Evolutionary conservation across 331 rosid species (phyloP).

Genomic region (Pyrus hybrid): DNA sequence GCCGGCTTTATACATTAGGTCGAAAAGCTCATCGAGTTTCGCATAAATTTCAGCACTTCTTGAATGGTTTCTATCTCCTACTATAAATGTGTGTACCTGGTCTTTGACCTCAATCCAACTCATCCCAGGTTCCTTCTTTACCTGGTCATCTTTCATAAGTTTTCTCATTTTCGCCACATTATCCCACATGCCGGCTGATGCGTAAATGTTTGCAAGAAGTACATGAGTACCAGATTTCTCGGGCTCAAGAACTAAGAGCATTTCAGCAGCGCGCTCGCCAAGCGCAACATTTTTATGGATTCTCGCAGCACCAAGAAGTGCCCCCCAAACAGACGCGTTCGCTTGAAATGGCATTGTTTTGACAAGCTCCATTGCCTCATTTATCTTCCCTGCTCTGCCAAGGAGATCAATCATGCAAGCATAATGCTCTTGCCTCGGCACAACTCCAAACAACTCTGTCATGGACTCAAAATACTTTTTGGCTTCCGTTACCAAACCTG

Average conservation of each 20-base stretch:
- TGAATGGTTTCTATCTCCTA: conserved; percentile 67
- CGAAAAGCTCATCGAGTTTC: conserved; percentile 54
- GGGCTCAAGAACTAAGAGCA: conserved; percentile 66
- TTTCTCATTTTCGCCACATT: conserved; percentile 64
- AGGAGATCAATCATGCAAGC: conserved; percentile 96
- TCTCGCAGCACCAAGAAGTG: conserved; percentile 91
- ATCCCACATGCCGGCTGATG: conserved; percentile 80
- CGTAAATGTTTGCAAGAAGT: conserved; percentile 83
- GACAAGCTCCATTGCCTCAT: conserved; percentile 70
- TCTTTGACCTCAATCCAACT: conserved; percentile 89
- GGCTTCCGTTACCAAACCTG: conserved; percentile 78
- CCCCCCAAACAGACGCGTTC: conserved; percentile 80
- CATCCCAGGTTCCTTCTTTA: conserved; percentile 92
- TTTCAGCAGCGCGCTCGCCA: conserved; percentile 71
- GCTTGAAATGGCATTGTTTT: conserved; percentile 68
- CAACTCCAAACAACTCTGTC: conserved; percentile 57
- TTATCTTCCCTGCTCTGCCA: conserved; percentile 77
- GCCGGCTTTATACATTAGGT: conserved; percentile 56
- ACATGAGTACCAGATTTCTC: conserved; percentile 85
- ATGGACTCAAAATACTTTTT: conserved; percentile 56
- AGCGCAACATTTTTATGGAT: conserved; percentile 70
- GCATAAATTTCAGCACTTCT: conserved; percentile 63
- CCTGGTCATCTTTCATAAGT: conserved; percentile 56
- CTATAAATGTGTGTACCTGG: conserved; percentile 61
- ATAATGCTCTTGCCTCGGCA: conserved; percentile 78